phyloP scores from a whole-genome alignment of 129 eudicot genomes.

The Cynara cardunculus region DNA sequence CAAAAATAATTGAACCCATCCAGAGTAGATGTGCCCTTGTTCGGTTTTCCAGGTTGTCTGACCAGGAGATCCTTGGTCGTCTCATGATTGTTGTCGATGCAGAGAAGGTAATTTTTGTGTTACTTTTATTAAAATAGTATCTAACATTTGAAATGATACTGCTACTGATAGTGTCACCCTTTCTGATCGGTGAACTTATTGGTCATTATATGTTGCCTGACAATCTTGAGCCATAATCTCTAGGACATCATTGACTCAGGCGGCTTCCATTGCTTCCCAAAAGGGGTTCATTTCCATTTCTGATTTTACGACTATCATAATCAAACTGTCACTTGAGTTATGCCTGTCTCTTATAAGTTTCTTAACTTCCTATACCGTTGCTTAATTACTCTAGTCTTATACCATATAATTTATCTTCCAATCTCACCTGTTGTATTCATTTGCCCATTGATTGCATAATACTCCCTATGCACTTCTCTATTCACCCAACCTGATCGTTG shows the following conservation, averaged over 20 bases:
- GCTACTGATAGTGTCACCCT: neutral
- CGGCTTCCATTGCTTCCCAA: neutral
- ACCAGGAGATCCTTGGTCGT: conserved; percentile 94
- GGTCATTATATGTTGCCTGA: neutral
- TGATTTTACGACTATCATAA: neutral
- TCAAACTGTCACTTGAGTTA: neutral
- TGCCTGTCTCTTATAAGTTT: neutral
- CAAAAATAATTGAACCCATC: conserved; percentile 94
- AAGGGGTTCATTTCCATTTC: neutral
- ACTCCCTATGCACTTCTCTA: no score
- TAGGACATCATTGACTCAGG: neutral
- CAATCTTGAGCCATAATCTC: neutral
- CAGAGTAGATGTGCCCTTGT: conserved; percentile 99
- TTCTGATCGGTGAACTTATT: neutral
- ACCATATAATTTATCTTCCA: no score
- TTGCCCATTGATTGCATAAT: no score
- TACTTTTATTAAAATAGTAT: neutral
- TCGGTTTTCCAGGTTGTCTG: conserved; percentile 81
- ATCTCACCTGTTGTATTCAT: no score
- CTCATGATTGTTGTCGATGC: conserved; percentile 85
- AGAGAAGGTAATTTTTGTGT: conserved; percentile 53
- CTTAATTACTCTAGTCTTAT: no score
- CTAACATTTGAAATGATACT: neutral
- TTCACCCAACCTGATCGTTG: no score
- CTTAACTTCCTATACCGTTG: neutral